phyloP scores from a whole-genome alignment of 2,329 filamentous ascomycete species.

The Dothideomycetidae sp. region DNA sequence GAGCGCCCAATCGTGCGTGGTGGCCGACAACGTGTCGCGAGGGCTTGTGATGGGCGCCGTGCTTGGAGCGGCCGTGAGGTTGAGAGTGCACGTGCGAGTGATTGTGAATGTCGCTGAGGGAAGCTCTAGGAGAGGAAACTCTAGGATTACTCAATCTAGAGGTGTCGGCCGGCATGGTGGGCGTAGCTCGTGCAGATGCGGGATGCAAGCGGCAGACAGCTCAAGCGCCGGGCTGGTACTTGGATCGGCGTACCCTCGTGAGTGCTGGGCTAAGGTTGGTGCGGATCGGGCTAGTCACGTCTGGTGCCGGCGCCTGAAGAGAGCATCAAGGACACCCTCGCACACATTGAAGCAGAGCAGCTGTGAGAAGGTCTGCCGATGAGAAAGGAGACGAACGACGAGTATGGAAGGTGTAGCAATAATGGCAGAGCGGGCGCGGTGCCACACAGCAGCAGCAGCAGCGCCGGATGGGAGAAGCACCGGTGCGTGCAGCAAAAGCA shows the following conservation, averaged over 20 bases:
- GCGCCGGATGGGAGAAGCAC: too few species aligned
- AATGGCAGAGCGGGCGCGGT: background rate
- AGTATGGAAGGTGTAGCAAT: too few species aligned
- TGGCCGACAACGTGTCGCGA: slow-evolving; percentile 27
- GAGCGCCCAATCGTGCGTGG: slow-evolving; percentile 23
- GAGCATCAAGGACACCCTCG: too few species aligned
- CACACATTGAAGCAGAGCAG: too few species aligned
- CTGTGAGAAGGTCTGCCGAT: too few species aligned
- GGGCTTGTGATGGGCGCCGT: slow-evolving; percentile 20
- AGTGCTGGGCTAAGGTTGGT: too few species aligned
- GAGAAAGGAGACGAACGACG: too few species aligned
- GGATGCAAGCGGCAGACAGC: slow-evolving; percentile 8
- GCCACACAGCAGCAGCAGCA: too few species aligned
- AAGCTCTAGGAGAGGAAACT: slow-evolving; percentile 13
- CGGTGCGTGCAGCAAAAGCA: too few species aligned
- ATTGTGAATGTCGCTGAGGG: slow-evolving; percentile 4
- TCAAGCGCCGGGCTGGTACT: slow-evolving; percentile 2
- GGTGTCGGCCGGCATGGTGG: slow-evolving; percentile 6
- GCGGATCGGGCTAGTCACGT: too few species aligned
- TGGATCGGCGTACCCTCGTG: slow-evolving; percentile 7
- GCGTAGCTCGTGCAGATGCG: slow-evolving; percentile 6
- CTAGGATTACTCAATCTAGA: slow-evolving; percentile 16
- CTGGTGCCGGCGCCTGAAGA: too few species aligned
- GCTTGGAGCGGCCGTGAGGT: background rate
- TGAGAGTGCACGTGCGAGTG: slow-evolving; percentile 1